Evolutionary conservation across 2,329 filamentous ascomycete species (phyloP).

Genomic region (Xylariaceae sp.): DNA sequence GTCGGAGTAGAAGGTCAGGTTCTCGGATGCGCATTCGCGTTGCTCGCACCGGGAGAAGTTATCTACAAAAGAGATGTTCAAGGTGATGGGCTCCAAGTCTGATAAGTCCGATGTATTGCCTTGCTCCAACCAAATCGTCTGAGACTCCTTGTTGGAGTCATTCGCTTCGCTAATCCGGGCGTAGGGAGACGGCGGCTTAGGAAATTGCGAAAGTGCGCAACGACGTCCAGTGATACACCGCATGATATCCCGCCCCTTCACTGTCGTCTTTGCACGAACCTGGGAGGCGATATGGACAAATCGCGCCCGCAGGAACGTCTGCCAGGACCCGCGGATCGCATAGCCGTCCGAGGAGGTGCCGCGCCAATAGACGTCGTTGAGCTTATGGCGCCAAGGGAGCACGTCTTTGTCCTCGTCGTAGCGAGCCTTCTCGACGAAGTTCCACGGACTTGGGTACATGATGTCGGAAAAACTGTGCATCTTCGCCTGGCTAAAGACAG

Average conservation of each 20-base stretch:
- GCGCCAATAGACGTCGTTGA: conserved; percentile 48
- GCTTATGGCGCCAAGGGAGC: conserved; percentile 43
- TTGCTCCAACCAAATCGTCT: too few species aligned
- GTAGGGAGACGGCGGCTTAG: too few species aligned
- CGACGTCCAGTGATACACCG: too few species aligned
- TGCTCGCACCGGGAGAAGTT: conserved; percentile 31
- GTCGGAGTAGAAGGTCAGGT: conserved; percentile 28
- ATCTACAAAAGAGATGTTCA: conserved; percentile 37
- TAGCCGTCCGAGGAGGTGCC: conserved; percentile 47
- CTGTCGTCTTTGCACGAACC: conserved; percentile 1
- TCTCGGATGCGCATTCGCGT: conserved; percentile 30
- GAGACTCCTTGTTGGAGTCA: too few species aligned
- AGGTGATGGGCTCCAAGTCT: conserved; percentile 10
- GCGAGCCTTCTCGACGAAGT: conserved; percentile 33
- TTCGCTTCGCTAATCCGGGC: too few species aligned
- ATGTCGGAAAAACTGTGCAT: conserved; percentile 50
- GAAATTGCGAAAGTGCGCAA: too few species aligned
- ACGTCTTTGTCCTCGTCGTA: conserved; percentile 37
- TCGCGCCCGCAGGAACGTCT: conserved; percentile 53
- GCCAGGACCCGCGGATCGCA: conserved; percentile 48
- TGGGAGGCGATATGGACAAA: conserved; percentile 49
- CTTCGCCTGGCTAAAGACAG: conserved; percentile 52
- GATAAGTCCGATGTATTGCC: too few species aligned
- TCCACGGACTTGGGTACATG: conserved; percentile 38
- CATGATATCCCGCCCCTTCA: not conserved